These are phyloP conservation scores for Flueggea neowawraea DNA, from an alignment of 441 rosid genomes.

Conservation along the genomic window DNA sequence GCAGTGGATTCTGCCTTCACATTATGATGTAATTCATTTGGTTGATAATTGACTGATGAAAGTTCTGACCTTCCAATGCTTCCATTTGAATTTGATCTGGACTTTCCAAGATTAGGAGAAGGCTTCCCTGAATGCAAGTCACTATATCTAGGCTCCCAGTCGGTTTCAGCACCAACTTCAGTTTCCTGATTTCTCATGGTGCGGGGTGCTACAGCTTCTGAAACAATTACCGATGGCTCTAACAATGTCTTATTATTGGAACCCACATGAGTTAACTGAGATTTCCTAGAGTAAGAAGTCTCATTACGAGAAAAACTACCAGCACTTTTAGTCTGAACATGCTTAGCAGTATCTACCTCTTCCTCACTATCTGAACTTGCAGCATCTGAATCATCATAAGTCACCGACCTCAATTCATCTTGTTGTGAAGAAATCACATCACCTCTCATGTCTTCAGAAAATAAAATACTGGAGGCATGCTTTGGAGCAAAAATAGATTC, in stretches of 20 bases:
- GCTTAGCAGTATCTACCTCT: slow-evolving; percentile 31
- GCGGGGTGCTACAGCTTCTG: slow-evolving; percentile 17
- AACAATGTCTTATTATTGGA: background rate
- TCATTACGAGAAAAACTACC: slow-evolving; percentile 5
- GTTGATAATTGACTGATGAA: slow-evolving; percentile 21
- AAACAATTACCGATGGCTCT: slow-evolving; percentile 11
- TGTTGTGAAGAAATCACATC: slow-evolving; percentile 34
- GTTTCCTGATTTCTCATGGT: slow-evolving; percentile 9
- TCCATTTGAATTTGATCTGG: slow-evolving; percentile 5
- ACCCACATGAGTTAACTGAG: slow-evolving; percentile 3
- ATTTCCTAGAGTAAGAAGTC: slow-evolving; percentile 13
- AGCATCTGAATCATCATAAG: slow-evolving; percentile 61
- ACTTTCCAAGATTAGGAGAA: slow-evolving; percentile 10
- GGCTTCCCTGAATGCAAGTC: slow-evolving; percentile 8
- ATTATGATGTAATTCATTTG: slow-evolving; percentile 16
- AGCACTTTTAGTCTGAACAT: slow-evolving; percentile 15
- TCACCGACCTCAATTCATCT: slow-evolving; percentile 24
- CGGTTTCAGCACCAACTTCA: slow-evolving; percentile 7
- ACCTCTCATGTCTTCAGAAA: slow-evolving; percentile 35
- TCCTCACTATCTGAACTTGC: slow-evolving; percentile 50
- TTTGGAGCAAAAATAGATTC: slow-evolving; percentile 33
- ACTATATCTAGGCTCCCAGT: slow-evolving; percentile 9
- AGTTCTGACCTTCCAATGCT: slow-evolving; percentile 14
- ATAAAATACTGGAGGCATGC: slow-evolving; percentile 22
- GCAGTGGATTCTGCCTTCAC: slow-evolving; percentile 22